Evolutionary conservation across 2,329 filamentous ascomycete species (phyloP).

Genomic region (Colletotrichum liaoningense): DNA sequence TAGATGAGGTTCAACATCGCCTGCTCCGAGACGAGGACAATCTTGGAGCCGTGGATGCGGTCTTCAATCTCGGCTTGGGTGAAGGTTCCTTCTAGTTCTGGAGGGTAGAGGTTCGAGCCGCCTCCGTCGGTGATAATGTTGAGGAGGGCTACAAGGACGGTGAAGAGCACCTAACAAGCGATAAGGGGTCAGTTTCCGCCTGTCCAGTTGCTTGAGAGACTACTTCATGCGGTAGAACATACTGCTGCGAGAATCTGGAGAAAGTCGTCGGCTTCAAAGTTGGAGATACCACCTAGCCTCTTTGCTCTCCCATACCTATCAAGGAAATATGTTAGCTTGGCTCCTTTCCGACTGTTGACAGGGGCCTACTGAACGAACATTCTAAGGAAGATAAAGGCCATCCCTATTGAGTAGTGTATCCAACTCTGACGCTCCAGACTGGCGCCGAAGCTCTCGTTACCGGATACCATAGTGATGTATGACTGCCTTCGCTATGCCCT

Average conservation of each 20-base stretch:
- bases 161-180: constrained; percentile 10
- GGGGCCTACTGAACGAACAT: not conserved
- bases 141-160: constrained; percentile 1
- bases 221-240: not conserved
- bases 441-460: not conserved
- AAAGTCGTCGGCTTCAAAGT: constrained; percentile 25
- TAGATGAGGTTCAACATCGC: constrained; percentile 47
- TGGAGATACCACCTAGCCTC: not conserved
- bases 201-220: too few species aligned
- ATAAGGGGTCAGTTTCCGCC: not conserved
- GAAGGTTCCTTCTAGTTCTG: constrained; percentile 44
- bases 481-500: not conserved
- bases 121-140: constrained; percentile 21
- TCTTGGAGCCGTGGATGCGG: constrained; percentile 55
- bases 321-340: not conserved
- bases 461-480: not conserved
- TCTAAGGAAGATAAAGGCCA: constrained; percentile 10
- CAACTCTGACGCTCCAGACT: constrained; percentile 20
- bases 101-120: constrained; percentile 50
- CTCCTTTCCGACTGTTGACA: not conserved
- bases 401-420: constrained; percentile 17
- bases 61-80: constrained; percentile 50
- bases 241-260: constrained; percentile 31
- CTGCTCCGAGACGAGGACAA: constrained; percentile 57
- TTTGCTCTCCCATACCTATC: constrained; percentile 25